Base-by-base conservation (phyloP, 2,329 filamentous ascomycete species). In the Phyllosticta paracitricarpa region DNA sequence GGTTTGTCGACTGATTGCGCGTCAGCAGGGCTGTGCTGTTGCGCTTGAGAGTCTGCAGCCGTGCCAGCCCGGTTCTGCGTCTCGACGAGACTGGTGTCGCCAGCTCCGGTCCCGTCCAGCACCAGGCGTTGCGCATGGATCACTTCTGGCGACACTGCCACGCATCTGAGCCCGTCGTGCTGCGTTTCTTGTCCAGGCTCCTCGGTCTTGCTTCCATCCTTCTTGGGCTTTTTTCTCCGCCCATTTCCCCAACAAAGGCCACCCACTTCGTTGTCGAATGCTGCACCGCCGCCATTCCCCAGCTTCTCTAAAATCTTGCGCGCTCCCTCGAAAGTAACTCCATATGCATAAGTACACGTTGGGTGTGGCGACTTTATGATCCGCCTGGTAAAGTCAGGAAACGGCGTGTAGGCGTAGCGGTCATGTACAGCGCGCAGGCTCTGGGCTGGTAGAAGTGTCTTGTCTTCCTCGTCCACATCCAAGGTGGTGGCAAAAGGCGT, bases 61-160 rank as follows among this genome's bases (percentile, higher is more conserved):
- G 14, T 5, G 4, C 40, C 14, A 10, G 10, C 59, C 59, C 48
- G 56, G n/a, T 61, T 61, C 59, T 57, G 35, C 17, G 48, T 30
- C 4, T 61, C 59, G 5, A 61, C 59, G n/a, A 61, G 33, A 25
- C 59, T 61, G 7, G 48, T 54, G 14, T 57, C 59, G 26, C 17
- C 26, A 19, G 9, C 54, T 6, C n/a, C 54, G 24, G 51, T 54
- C 26, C 17, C 19, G 4, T 22, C 17, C 2, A 61, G 62, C 9
- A 58, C 56, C 48, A 61, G 61, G 54, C 65, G 67, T 56, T 67
- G 62, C 22, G 66, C 67, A n/a, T 65, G 64, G 26, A 71, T 67
- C 7, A 69, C 40, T 51, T 67, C 65, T 14, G 70, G 69, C 53
- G 66, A 65, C 51, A 69, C 67, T 12, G 65, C 68, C n/a, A 71